Evolutionary conservation across 139 green algal genomes (phyloP), one percentile per base, ranked within the genome.

Genomic region (Chlamydomonas schloesseri): DNA sequence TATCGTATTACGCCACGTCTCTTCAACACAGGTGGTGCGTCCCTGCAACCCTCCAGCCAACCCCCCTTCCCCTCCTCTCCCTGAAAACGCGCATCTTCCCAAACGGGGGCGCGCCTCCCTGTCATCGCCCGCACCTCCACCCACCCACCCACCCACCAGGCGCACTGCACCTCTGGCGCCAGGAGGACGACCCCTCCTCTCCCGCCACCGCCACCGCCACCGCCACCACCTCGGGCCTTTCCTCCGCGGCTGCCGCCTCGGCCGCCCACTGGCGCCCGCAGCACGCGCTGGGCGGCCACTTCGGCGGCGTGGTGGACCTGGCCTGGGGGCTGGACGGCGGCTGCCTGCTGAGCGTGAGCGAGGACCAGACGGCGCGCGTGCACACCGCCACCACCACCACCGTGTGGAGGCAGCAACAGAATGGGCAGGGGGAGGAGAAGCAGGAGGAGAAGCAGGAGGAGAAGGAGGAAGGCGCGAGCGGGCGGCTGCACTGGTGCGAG

Each of bases 121-220:
- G n/a, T n/a, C n/a, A n/a, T n/a, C n/a, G n/a, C n/a, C n/a, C 62
- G 24, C 53, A 31, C 36, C 36, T 57, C 14, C 10, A 1, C 26
- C 60, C 14, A 20, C 26, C 46, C 64, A 46, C 28, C 46, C 50
- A 21, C n/a, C n/a, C n/a, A n/a, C n/a, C 71, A 91, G 97, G 97
- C 0, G 96, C 97, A 0, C 87, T 99, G 65, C 97, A 99, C 89
- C 81, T 98, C 29, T 99, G 97, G 97, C 58, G 62, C 29, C 82
- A 55, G 37, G 42, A 50, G 42, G 42, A 8, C 5, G 60, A 37
- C 28, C 57, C 57, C 31, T 36, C 36, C 58, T 24, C 36, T 55
- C 0, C 50, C 10, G 20, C 64, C 64, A 1, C 55, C 34, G 36
- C 55, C 29, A 0, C 34, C 69, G 28, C 81, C 53, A 1, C 36